Evolutionary conservation across 169 alveolate genomes (phyloP), one percentile per base, ranked within the genome.

Genomic region (Plasmodium coatneyi): DNA sequence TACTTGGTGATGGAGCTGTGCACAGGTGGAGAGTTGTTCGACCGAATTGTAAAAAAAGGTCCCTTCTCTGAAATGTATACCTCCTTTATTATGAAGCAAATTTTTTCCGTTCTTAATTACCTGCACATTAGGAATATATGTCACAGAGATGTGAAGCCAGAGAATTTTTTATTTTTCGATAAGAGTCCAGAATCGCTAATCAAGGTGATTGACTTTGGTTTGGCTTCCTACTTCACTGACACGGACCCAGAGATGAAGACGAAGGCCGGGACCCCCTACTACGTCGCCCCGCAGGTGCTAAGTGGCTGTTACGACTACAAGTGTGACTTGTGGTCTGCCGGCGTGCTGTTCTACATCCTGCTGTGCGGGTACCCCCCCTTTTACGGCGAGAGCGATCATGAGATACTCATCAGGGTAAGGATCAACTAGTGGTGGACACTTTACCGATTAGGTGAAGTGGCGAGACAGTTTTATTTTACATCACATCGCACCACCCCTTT

Each of bases 141-240:
- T 92, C 99, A 99, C 95, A 96, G 99, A 92, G 99, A 99, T 93
- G 98, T 99, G 82, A 99, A 99, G 92, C 99, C 99, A 19, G 99
- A 99, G 94, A 99, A 99, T 96, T 96, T 99, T 60, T 97, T 99
- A 60, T 93, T 95, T 92, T 83, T 94, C 49, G 95, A 76, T 9
- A 81, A 81, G 19, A 60, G 87, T 6, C 95, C 97, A 12, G 96
- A 96, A 74, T 93, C 97, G 34, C 96, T 96, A 49, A 84, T 98
- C 71, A 98, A 97, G 96, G 94, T 98, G 84, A 98, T 98, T 52
- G 99, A 98, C 87, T 98, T 98, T 82, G 99, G 99, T 22, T 96
- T 98, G 14, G 97, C 98, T n/a, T 96, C 98, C 52, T 84, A 94
- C 34, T 97, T 96, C 92, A 93, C 74, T 72, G 91, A 80, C 14